These are phyloP conservation scores for Senna tora DNA, from an alignment of 306 rosid species.

Conservation along the genomic window DNA sequence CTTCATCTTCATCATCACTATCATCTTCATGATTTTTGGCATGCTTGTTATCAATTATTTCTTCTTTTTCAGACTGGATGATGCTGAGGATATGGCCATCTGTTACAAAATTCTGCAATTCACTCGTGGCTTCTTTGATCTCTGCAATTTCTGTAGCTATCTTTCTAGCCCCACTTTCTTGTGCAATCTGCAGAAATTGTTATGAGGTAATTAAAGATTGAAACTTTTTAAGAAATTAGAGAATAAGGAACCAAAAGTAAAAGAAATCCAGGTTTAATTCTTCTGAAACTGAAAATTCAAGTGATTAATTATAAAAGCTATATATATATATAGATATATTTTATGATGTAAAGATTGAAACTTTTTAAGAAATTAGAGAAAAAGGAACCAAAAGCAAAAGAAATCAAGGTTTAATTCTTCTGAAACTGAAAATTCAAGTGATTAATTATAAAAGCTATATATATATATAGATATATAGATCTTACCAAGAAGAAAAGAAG, in stretches of 20 bases:
- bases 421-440: not conserved
- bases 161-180: conserved; percentile 48
- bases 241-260: conserved; percentile 2
- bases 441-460: not conserved
- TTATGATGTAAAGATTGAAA: no score
- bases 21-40: not conserved
- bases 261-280: not conserved
- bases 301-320: not conserved
- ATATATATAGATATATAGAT: no score
- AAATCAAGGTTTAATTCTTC: not conserved
- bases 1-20: not conserved
- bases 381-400: conserved; percentile 7
- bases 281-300: not conserved
- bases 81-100: conserved; percentile 29
- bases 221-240: no score
- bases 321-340: no score
- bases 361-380: not conserved
- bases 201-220: not conserved
- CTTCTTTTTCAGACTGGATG: conserved; percentile 32
- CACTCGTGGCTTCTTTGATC: conserved; percentile 30
- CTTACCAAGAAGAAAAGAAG: conserved; percentile 48
- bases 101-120: conserved; percentile 32
- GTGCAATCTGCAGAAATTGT: conserved; percentile 39
- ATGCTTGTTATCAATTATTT: conserved; percentile 14
- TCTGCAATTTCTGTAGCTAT: conserved; percentile 23